Percentiles rank a stretch among this genome's conserved stretches.
Evolutionary conservation across 345 rosid genomes (phyloP).

Genomic region (Eucalyptus marginata): DNA sequence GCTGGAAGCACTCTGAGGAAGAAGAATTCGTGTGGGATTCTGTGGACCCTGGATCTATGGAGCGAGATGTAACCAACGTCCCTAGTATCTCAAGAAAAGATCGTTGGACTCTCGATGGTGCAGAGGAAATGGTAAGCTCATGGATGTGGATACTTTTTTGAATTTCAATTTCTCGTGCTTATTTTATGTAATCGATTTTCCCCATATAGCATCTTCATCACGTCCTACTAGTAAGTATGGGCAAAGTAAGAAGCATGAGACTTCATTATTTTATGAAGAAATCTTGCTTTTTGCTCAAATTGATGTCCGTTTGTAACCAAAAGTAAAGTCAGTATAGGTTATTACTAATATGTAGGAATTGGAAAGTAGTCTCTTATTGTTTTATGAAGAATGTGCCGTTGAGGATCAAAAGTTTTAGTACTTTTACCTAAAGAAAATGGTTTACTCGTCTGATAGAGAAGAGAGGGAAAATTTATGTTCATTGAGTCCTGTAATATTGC

Average conservation of each 20-base stretch:
- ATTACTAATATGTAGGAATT: neutral
- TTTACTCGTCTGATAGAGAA: neutral
- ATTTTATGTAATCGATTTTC: neutral
- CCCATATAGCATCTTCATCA: neutral
- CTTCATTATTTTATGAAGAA: neutral
- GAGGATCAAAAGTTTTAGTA: neutral
- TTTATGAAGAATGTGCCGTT: neutral
- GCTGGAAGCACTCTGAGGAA: constrained; percentile 96
- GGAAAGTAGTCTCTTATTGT: neutral
- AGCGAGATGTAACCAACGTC: constrained; percentile 32
- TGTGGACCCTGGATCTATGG: constrained; percentile 58
- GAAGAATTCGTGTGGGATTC: constrained; percentile 95
- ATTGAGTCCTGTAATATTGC: neutral
- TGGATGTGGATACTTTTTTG: neutral
- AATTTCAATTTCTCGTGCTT: neutral
- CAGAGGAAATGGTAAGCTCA: constrained; percentile 61
- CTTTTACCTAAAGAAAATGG: neutral
- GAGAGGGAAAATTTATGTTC: neutral
- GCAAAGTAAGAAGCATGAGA: neutral
- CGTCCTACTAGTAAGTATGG: neutral
- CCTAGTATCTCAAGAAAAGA: constrained; percentile 39
- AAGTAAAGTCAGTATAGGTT: neutral
- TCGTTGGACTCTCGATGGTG: constrained; percentile 33
- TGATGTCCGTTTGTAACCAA: neutral
- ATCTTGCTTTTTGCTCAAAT: neutral